Base-by-base conservation (phyloP, 2,329 filamentous ascomycete species). In the Neoarthrinium moseri region DNA sequence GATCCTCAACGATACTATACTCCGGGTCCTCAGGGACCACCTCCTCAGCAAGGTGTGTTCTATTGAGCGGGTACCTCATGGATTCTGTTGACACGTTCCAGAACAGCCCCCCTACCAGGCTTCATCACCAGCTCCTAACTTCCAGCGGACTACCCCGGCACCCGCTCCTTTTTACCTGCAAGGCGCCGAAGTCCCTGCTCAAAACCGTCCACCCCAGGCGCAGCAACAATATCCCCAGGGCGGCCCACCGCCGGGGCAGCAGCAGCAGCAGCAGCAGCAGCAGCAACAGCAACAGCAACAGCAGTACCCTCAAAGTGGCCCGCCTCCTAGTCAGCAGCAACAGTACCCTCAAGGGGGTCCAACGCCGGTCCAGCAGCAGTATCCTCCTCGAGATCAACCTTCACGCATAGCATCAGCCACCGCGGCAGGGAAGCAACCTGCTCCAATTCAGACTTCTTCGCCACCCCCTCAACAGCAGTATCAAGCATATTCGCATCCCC, bases 1-100 rank as follows among this genome's bases (percentile, higher is more conserved):
- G 83, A 88, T 48, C 77, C 81, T 45, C 78, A 86, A 57, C 76
- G 84, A 67, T 90, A 81, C 64, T 90, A 88, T 61, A 83, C 80
- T 27, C 81, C 84, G 44, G 77, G 69, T 43, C 80, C 78, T 47
- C 72, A 73, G 46, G 62, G 62, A 45, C 57, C 51, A 44, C 53
- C 57, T 51, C 54, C 54, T 34, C 32, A 47, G 39, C 59, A 62
- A 69, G 70, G 71, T 73, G 63, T 53, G 62, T 57, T 39, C 53
- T 47, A 52, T 46, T 32, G 23, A 48, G 37, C 50, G 40, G 27
- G 35, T 34, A 41, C 43, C 35, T 46, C 21, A 36, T 42, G 18
- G 23, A 30, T 24, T 22, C 22, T 20, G 26, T 56, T 64, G 48
- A 60, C 54, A 65, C 63, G 53, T 57, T 58, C 39, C 52, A 62